Evolutionary conservation across 2,329 filamentous ascomycete species (phyloP), one percentile per base, ranked within the genome.

Genomic region (Torrubiella hemipterigena): DNA sequence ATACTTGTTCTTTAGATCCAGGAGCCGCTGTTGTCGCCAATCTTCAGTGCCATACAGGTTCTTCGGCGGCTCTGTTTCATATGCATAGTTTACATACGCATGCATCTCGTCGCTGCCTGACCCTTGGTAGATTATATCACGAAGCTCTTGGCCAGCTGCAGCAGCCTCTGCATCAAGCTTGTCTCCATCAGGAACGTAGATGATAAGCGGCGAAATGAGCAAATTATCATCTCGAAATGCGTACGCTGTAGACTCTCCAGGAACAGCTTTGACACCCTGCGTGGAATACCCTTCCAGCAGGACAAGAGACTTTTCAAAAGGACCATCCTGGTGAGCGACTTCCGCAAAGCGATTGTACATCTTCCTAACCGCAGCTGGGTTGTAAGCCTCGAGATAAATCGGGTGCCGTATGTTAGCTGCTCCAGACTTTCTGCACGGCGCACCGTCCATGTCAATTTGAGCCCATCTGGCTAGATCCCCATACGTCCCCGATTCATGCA

Each of bases 41-140:
- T 42, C 31, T 32, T 67, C 66, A 31, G 51, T 50, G 11, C 65
- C 65, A 40, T 70, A 70, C 6, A 45, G 45, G 28, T 47, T 33
- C 2, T 46, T 38, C 3, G 43, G 44, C 44, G 65, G 60, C 6
- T 58, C 49, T 2, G 63, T 62, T 3, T 52, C 52, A 32, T 54
- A 52, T 1, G 61, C 64, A 39, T 67, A 69, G 42, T 69, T 69
- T 30, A 65, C 51, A 34, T 67, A 67, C 0, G 53, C 45, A 31
- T 57, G 48, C 30, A 56, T 30, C 17, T 51, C 41, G 1, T 42
- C 33, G 21, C 46, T 36, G 3, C 52, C 58, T 26, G 44, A 55
- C 1, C 47, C 52, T 7, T 46, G 36, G 18, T 48, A 43, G 4
- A 65, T 42, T 5, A 56, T 48, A 5, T 55, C 29, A 3, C 61